Conservation (phyloP, 2,329 filamentous ascomycete species). For the Trichoderma asperellum region DNA sequence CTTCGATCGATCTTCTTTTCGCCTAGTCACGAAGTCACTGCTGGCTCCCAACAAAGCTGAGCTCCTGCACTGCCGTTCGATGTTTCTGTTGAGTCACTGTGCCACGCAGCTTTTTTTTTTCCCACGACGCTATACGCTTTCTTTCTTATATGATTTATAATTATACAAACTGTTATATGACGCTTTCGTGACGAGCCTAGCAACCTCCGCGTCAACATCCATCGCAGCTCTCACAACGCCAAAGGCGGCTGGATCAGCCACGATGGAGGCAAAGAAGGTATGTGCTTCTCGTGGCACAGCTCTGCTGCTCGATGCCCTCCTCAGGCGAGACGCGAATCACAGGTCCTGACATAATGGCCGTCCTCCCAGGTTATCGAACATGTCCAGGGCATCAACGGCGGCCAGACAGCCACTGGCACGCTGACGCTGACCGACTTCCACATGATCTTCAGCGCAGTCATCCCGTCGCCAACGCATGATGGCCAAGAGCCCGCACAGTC, state of each 20-base stretch:
- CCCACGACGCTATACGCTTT: neutral
- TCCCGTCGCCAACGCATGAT: conserved; percentile 38
- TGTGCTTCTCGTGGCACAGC: conserved; percentile 27
- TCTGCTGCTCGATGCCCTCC: neutral
- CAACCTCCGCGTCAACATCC: conserved; percentile 13
- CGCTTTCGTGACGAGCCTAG: neutral
- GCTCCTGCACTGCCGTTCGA: neutral
- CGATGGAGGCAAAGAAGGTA: conserved; percentile 51
- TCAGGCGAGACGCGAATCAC: neutral
- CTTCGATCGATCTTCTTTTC: neutral
- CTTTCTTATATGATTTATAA: neutral
- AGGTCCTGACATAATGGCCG: conserved; percentile 17
- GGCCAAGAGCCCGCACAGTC: conserved; percentile 34
- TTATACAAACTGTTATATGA: conserved; percentile 3
- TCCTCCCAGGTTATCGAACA: conserved; percentile 54
- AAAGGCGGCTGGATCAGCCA: conserved; percentile 11
- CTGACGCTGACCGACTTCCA: conserved; percentile 67
- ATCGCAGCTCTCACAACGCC: neutral
- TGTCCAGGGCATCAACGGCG: conserved; percentile 64
- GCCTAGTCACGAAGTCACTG: conserved; percentile 1
- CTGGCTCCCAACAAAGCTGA: neutral
- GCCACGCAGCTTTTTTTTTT: neutral
- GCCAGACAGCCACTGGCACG: conserved; percentile 59
- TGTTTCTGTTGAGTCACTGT: neutral
- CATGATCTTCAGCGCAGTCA: conserved; percentile 56